Percentiles rank a stretch among this genome's conserved stretches.
Conservation (phyloP, 192 early-diverging fungal genomes). For the Funneliformis mosseae region DNA sequence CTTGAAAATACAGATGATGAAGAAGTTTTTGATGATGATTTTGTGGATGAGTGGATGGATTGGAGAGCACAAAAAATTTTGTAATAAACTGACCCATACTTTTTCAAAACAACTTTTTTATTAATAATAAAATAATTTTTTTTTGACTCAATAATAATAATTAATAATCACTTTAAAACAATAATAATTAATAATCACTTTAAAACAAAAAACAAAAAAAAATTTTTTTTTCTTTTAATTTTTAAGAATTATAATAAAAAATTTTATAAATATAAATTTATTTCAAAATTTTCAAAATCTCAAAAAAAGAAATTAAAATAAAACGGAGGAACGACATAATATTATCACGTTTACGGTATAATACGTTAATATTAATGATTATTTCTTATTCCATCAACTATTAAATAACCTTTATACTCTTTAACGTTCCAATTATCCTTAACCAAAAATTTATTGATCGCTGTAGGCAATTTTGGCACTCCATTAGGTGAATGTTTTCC, state of each 20-base stretch:
- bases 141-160: too few relatives aligned
- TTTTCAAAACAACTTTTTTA: background rate
- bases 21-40: background rate
- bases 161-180: too few relatives aligned
- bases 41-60: conserved; percentile 29
- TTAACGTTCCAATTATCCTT: conserved; percentile 62
- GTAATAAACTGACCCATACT: background rate
- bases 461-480: conserved; percentile 57
- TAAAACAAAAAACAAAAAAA: background rate
- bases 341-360: too few relatives aligned
- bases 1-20: background rate
- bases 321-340: background rate
- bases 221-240: too few relatives aligned
- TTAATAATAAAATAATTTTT: background rate
- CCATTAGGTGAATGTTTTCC: conserved; percentile 67
- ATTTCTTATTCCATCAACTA: conserved; percentile 45
- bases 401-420: conserved; percentile 55
- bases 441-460: conserved; percentile 48
- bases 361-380: background rate
- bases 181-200: too few relatives aligned
- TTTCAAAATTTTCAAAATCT: background rate
- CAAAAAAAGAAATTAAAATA: background rate
- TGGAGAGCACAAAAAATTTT: conserved; percentile 32
- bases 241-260: background rate
- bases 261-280: too few relatives aligned